These are phyloP conservation scores for Coemansia sp. DNA, from an alignment of 192 early-diverging fungal genomes.

Conservation along the genomic window DNA sequence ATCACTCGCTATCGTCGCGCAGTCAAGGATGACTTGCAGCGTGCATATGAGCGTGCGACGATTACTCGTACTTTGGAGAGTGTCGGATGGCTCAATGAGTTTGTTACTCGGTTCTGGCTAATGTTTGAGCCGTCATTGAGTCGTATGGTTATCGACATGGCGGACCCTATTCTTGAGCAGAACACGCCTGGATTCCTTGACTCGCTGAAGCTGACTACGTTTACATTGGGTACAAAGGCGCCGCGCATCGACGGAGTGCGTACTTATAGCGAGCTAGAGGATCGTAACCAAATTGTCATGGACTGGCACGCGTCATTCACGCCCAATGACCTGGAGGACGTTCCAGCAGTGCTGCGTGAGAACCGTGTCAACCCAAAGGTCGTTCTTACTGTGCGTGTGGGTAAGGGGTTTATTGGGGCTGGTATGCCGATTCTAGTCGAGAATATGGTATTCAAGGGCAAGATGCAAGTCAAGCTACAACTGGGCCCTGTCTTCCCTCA, in stretches of 20 bases:
- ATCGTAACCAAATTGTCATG: constrained; percentile 83
- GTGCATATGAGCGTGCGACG: constrained; percentile 61
- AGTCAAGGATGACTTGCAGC: constrained; percentile 70
- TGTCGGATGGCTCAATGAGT: constrained; percentile 92
- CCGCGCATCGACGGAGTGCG: constrained; percentile 73
- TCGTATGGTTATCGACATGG: constrained; percentile 69
- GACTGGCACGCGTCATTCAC: constrained; percentile 89
- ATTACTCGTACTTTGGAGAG: constrained; percentile 63
- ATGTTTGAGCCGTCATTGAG: constrained; percentile 89
- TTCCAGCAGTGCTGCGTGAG: constrained; percentile 69
- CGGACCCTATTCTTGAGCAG: constrained; percentile 75
- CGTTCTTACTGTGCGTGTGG: constrained; percentile 81
- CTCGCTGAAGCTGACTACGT: constrained; percentile 72
- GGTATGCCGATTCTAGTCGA: constrained; percentile 85
- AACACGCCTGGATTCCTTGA: constrained; percentile 82
- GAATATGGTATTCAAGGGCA: constrained; percentile 81
- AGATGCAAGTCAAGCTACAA: constrained; percentile 81
- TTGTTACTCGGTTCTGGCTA: constrained; percentile 85
- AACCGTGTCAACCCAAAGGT: constrained; percentile 87
- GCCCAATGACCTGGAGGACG: constrained; percentile 78
- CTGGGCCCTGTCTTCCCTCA: constrained; percentile 84
- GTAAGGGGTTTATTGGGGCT: constrained; percentile 84
- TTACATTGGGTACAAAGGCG: constrained; percentile 80
- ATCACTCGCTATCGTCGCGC: constrained; percentile 70
- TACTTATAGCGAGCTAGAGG: constrained; percentile 67